phyloP scores from a whole-genome alignment of 768 basidiomycete genomes.

The Botryobasidium botryosum region DNA sequence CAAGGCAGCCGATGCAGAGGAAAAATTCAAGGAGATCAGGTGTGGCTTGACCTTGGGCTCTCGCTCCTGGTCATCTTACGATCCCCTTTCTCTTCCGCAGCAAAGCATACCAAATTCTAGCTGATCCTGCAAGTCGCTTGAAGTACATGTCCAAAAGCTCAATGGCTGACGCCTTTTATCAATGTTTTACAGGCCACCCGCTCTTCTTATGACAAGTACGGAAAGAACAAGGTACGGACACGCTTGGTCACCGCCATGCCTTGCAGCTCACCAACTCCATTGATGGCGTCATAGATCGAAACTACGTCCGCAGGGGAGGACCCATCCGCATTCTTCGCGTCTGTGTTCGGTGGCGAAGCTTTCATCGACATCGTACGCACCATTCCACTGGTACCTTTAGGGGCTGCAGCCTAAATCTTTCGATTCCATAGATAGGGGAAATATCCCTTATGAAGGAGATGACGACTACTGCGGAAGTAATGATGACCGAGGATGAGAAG shows the following conservation, averaged over 20 bases:
- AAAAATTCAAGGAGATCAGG: slow-evolving; percentile 96
- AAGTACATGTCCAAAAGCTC: too few species aligned
- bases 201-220: slow-evolving; percentile 88
- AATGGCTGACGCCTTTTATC: background rate
- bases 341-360: slow-evolving; percentile 89
- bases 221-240: slow-evolving; percentile 75
- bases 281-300: too few species aligned
- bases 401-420: background rate
- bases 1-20: slow-evolving; percentile 76
- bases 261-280: too few species aligned
- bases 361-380: slow-evolving; percentile 75
- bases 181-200: slow-evolving; percentile 45
- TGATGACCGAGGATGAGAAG: slow-evolving; percentile 79
- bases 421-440: slow-evolving; percentile 65
- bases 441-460: slow-evolving; percentile 91
- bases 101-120: slow-evolving; percentile 92
- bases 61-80: background rate
- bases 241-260: slow-evolving; percentile 63
- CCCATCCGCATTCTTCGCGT: slow-evolving; percentile 86
- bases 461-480: slow-evolving; percentile 66
- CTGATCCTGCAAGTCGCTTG: too few species aligned
- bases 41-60: too few species aligned
- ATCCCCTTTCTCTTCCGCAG: background rate
- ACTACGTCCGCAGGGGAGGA: slow-evolving; percentile 76
- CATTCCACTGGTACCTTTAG: background rate